These are phyloP conservation scores for Chenopodium formosanum DNA, from an alignment of 148 eudicot genomes.

Conservation along the genomic window DNA sequence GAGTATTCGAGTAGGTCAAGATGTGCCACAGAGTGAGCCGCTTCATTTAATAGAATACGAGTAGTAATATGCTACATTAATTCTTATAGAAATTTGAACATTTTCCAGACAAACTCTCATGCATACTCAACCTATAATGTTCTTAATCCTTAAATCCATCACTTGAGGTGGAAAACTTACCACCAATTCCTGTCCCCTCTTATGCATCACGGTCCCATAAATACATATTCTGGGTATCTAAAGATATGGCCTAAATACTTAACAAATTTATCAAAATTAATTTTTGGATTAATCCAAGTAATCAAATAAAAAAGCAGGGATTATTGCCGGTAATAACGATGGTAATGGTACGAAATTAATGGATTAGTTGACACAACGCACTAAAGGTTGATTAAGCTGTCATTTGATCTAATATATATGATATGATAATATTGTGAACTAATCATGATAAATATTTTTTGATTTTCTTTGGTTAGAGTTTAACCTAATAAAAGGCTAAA, in stretches of 20 bases:
- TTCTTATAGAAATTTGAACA: not conserved
- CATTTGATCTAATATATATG: not conserved
- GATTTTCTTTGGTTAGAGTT: not conserved
- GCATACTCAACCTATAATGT: not conserved
- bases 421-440: not conserved
- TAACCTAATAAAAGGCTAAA: not conserved
- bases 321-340: not conserved
- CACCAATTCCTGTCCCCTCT: not conserved
- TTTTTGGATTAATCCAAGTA: not conserved
- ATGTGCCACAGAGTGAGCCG: too few species aligned
- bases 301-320: conserved; percentile 1
- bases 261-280: not conserved
- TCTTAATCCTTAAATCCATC: not conserved
- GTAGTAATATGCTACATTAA: too few species aligned
- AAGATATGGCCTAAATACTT: not conserved
- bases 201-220: not conserved
- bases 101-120: not conserved
- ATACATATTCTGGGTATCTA: not conserved
- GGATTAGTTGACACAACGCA: not conserved
- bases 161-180: not conserved
- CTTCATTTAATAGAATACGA: too few species aligned
- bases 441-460: not conserved
- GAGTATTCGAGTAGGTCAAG: too few species aligned
- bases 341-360: not conserved
- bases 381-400: not conserved